Evolutionary conservation across 2,329 filamentous ascomycete species (phyloP).

Genomic region (Penicillium sp.): DNA sequence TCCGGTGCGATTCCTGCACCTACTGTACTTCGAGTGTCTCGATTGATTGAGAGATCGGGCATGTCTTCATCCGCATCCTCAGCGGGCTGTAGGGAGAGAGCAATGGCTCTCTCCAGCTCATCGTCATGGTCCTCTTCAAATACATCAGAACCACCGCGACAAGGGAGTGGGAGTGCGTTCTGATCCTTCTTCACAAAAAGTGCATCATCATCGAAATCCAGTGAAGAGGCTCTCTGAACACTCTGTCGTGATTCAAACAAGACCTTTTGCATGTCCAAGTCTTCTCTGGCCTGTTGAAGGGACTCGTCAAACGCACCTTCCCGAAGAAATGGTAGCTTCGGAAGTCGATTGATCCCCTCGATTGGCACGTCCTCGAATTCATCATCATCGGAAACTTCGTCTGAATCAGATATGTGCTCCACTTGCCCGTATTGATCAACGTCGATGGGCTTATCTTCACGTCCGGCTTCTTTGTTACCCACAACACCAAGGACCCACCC

Average conservation of each 20-base stretch:
- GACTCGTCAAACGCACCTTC: slow-evolving; percentile 34
- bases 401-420: slow-evolving; percentile 48
- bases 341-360: slow-evolving; percentile 77
- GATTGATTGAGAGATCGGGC: slow-evolving; percentile 29
- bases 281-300: slow-evolving; percentile 27
- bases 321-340: slow-evolving; percentile 50
- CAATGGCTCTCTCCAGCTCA: slow-evolving; percentile 75
- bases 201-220: slow-evolving; percentile 44
- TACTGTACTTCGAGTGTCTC: slow-evolving; percentile 44
- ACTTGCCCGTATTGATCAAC: slow-evolving; percentile 61
- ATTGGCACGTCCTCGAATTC: slow-evolving; percentile 92
- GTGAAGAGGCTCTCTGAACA: background rate
- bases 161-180: slow-evolving; percentile 23
- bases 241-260: slow-evolving; percentile 40
- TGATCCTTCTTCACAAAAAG: slow-evolving; percentile 51
- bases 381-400: slow-evolving; percentile 61
- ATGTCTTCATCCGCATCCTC: slow-evolving; percentile 39
- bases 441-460: slow-evolving; percentile 84
- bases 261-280: slow-evolving; percentile 42
- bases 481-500: slow-evolving; percentile 96
- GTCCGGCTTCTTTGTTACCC: slow-evolving; percentile 71
- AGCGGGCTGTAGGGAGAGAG: slow-evolving; percentile 63
- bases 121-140: slow-evolving; percentile 61
- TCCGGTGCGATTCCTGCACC: slow-evolving; percentile 20
- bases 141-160: slow-evolving; percentile 42